phyloP scores from a whole-genome alignment of 2,329 filamentous ascomycete genomes.

The Aspergillus arachidicola region DNA sequence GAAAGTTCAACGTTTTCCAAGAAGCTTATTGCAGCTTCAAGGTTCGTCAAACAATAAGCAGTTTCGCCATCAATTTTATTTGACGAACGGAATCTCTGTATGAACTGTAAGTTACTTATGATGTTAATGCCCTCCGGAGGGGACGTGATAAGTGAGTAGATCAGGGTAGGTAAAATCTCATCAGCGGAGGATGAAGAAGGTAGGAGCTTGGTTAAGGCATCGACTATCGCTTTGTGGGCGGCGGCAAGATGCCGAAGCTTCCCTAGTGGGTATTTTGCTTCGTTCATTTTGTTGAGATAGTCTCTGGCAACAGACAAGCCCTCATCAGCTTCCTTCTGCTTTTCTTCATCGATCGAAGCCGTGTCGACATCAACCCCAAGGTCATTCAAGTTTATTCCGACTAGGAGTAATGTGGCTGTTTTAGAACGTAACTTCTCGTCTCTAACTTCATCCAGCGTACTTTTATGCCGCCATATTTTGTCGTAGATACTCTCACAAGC shows the following conservation, averaged over 20 bases:
- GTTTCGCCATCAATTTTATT: constrained; percentile 89
- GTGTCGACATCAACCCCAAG: constrained; percentile 74
- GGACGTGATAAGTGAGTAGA: constrained; percentile 91
- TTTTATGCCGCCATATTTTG: constrained; percentile 87
- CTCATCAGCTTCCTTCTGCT: constrained; percentile 69
- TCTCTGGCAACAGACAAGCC: constrained; percentile 72
- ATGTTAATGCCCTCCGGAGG: constrained; percentile 83
- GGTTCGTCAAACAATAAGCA: constrained; percentile 92
- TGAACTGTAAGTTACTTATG: constrained; percentile 93
- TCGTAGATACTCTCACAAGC: constrained; percentile 84
- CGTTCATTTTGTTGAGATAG: constrained; percentile 78
- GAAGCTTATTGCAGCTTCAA: constrained; percentile 93
- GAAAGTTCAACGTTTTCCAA: constrained; percentile 93
- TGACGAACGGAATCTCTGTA: constrained; percentile 85
- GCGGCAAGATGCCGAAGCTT: constrained; percentile 88
- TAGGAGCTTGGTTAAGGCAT: constrained; percentile 70
- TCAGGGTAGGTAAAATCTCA: constrained; percentile 94
- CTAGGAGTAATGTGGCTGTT: constrained; percentile 84
- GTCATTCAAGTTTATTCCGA: constrained; percentile 86
- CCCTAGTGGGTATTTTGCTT: constrained; percentile 82
- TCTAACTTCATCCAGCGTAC: constrained; percentile 88
- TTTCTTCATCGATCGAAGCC: constrained; percentile 55
- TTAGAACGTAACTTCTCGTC: constrained; percentile 95
- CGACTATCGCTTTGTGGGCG: constrained; percentile 92
- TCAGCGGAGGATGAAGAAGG: constrained; percentile 85